A percentile compares a stretch with the other conserved stretches of the same genome.
These are phyloP conservation scores for Metschnikowia peoriensis DNA, from an alignment of 805 yeast species.

Conservation along the genomic window DNA sequence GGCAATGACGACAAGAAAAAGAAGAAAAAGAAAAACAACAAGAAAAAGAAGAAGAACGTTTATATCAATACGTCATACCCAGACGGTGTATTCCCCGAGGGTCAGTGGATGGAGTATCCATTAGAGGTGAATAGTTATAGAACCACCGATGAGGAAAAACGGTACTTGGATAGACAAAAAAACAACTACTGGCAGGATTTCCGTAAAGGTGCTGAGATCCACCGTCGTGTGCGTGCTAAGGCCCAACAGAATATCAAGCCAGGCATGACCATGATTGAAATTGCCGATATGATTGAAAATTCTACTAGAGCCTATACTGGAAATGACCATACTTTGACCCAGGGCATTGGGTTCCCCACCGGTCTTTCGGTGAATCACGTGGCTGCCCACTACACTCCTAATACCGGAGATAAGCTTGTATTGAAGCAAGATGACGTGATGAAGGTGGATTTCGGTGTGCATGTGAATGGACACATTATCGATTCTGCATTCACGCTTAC, in stretches of 20 bases:
- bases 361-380: conserved; percentile 90
- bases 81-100: conserved; percentile 76
- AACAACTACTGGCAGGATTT: conserved; percentile 76
- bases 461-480: conserved; percentile 88
- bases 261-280: conserved; percentile 87
- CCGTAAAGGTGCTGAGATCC: conserved; percentile 95
- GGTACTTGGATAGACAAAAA: conserved; percentile 69
- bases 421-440: conserved; percentile 85
- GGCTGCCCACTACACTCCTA: conserved; percentile 98
- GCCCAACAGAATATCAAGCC: conserved; percentile 76
- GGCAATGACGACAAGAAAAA: conserved; percentile 20
- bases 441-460: conserved; percentile 97
- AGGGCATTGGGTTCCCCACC: conserved; percentile 98
- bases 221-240: conserved; percentile 82
- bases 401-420: conserved; percentile 85
- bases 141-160: conserved; percentile 80
- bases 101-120: conserved; percentile 80
- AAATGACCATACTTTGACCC: conserved; percentile 59
- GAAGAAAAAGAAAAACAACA: conserved; percentile 49
- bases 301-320: conserved; percentile 73
- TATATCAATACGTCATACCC: conserved; percentile 69
- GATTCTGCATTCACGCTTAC: conserved; percentile 95
- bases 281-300: conserved; percentile 87
- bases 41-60: conserved; percentile 48
- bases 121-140: conserved; percentile 65